Evolutionary conservation across 495 filamentous ascomycete genomes (phyloP), one percentile per base, ranked within the genome.

Genomic region (Talaromyces wortmannii): DNA sequence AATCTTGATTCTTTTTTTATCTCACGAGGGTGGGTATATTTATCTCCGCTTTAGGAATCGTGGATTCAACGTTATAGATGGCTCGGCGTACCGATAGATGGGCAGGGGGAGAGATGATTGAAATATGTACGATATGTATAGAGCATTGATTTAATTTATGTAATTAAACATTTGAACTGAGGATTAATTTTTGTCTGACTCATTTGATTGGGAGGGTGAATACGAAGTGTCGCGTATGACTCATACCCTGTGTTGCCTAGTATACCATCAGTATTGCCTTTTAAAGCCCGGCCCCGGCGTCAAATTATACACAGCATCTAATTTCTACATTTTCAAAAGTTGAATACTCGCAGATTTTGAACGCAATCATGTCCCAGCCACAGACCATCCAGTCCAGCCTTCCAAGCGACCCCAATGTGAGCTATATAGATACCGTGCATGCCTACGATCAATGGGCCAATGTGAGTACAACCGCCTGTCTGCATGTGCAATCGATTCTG

Each of bases 371-470:
- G 52, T 45, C 52, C 6, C 52, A 53, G 23, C 40, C 52, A 46
- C 36, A 18, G 23, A 53, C 52, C 6, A 53, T 53, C 12, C 52
- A 33, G 42, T 53, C 52, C 3, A 53, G 23, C n/a, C 43, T 52
- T 8, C 23, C 40, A 33, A 29, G 23, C 32, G 50, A 52, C 33
- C 13, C 15, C 6, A 53, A 56, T 45, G 47, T 50, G 5, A 15
- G 18, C 16, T 74, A 74, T 59, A 48, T 75, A 7, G 67, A 67
- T 4, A 74, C 72, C 10, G 59, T 72, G 11, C 66, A 75, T 36
- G 72, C 72, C 32, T 75, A 75, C 36, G 66, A 75, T 51, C 67
- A 69, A 59, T 75, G 72, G 71, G 67, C 72, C 5, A 58, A 73
- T 62, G 71, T 70, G 59, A 31, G 62, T 57, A 46, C 0, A 31